Evolutionary conservation across 495 filamentous ascomycete genomes (phyloP), one percentile per base, ranked within the genome.

Genomic region (Aspergillus mulundensis): DNA sequence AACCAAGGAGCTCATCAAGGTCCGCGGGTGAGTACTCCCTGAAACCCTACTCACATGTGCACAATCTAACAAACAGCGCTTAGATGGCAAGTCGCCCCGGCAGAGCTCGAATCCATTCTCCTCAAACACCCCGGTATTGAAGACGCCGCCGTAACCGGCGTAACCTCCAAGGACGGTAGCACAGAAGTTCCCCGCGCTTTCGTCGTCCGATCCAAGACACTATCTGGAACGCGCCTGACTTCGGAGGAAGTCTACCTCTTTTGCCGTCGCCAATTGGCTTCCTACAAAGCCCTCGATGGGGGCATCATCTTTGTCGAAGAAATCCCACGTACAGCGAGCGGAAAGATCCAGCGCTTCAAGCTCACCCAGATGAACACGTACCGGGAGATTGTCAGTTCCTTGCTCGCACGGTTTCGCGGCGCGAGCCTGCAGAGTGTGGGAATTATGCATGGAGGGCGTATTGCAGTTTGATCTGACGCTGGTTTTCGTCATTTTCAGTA

Each of bases 81-180:
- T 38, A 76, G 73, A 54, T 76, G 73, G 62, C 92, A 96, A 71
- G 89, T 97, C 4, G 87, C 90, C 2, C 91, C 91, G 0, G 89
- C 91, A 0, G 91, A 97, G 72, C 71, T 97, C 1, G 92, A 97
- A 65, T 84, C 80, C 0, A 68, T 92, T 1, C 77, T 97, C 5
- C 75, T 95, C 3, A 81, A 84, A 19, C 85, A 88, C 54, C 83
- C 82, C 3, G 75, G 78, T 0, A 80, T 96, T 39, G 65, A 72
- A 24, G 89, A 96, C 66, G 89, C 81, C 0, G 91, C 87, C 0
- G 89, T 97, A 10, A 84, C 92, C 7, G 90, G 91, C 0, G 81
- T 92, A 23, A 79, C 76, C 6, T 56, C 63, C 10, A 67, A 63
- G 18, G 66, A 75, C 38, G 78, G 79, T 7, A 81, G 78, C 54